Conservation (phyloP, 163 green algal species). For the Prototheca cutis region DNA sequence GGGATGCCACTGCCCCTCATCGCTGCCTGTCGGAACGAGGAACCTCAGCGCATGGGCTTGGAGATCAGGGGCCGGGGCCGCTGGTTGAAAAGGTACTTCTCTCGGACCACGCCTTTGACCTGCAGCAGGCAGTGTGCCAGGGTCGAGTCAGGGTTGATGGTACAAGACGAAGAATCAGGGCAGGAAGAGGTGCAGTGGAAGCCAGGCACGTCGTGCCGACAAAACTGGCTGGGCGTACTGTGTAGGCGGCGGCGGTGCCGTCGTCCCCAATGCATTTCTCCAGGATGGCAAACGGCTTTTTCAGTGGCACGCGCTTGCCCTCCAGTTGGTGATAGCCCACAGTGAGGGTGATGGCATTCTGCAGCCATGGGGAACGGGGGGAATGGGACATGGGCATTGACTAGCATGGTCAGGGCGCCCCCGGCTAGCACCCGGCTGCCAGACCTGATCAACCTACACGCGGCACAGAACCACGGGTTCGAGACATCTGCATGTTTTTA, state of each 20-base stretch:
- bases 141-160: neutral
- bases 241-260: too few species aligned
- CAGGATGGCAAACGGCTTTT: constrained; percentile 64
- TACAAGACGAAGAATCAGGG: neutral
- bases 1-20: neutral
- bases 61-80: constrained; percentile 52
- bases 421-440: neutral
- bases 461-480: neutral
- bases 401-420: neutral
- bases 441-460: neutral
- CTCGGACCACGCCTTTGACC: constrained; percentile 49
- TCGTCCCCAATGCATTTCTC: constrained; percentile 17
- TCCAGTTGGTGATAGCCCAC: constrained; percentile 70
- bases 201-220: neutral
- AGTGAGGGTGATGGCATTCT: constrained; percentile 33
- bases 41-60: constrained; percentile 28
- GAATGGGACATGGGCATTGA: neutral
- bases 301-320: constrained; percentile 53
- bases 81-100: constrained; percentile 68
- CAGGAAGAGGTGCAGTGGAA: neutral
- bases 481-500: neutral
- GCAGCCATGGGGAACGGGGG: neutral
- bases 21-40: too few species aligned
- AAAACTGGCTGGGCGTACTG: constrained; percentile 18
- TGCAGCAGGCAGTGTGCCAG: constrained; percentile 7